Conservation (phyloP, 31 red algal species). For the Bonnemaisonia californica region DNA sequence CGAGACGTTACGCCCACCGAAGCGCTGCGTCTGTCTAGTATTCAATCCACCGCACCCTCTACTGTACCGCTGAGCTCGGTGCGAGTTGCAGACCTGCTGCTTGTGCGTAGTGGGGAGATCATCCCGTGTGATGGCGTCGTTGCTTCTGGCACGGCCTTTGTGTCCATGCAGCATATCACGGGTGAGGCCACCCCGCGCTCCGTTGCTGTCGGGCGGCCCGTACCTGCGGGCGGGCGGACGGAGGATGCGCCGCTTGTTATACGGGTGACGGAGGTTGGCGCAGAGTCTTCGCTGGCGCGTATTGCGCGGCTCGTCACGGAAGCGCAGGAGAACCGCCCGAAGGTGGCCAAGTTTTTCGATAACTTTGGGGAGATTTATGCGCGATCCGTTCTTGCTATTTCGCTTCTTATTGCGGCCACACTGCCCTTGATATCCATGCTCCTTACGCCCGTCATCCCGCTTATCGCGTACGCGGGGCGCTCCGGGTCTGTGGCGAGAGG, state of each 20-base stretch:
- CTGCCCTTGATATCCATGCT: slow-evolving; percentile 39
- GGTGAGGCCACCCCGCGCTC: slow-evolving; percentile 72
- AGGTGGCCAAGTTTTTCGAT: slow-evolving; percentile 78
- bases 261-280: slow-evolving; percentile 59
- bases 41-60: neutral
- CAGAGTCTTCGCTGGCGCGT: slow-evolving; percentile 72
- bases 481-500: slow-evolving; percentile 60
- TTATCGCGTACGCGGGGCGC: slow-evolving; percentile 38
- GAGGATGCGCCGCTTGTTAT: slow-evolving; percentile 77
- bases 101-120: slow-evolving; percentile 78
- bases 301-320: slow-evolving; percentile 81
- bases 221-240: slow-evolving; percentile 68
- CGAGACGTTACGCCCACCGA: slow-evolving; percentile 52
- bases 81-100: slow-evolving; percentile 66
- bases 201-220: slow-evolving; percentile 39
- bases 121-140: slow-evolving; percentile 82
- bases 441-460: slow-evolving; percentile 16
- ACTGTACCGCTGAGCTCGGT: slow-evolving; percentile 42
- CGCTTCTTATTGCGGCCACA: slow-evolving; percentile 52
- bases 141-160: slow-evolving; percentile 62
- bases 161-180: slow-evolving; percentile 79
- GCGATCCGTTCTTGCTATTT: slow-evolving; percentile 43
- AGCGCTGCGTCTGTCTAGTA: slow-evolving; percentile 48
- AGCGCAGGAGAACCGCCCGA: slow-evolving; percentile 78
- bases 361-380: slow-evolving; percentile 82